Base-by-base conservation (phyloP, 1,284 basidiomycete genomes). In the Hemileia vastatrix region DNA sequence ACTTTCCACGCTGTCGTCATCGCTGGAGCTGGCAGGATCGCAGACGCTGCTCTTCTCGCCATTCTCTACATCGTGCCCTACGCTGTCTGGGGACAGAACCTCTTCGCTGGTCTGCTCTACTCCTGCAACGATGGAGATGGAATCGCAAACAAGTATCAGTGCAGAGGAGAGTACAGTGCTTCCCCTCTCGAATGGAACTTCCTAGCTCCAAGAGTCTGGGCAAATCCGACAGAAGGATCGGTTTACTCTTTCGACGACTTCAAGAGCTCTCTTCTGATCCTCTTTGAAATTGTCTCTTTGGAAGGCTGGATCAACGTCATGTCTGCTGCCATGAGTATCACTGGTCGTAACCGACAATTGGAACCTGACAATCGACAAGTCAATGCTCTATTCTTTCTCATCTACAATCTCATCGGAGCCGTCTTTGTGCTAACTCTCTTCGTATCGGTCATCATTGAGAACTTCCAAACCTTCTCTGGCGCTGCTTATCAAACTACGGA, bases 281-380 rank as follows among this genome's bases (percentile, higher is more conserved):
- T 97, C 2, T 97, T 97, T 72, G 94, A 98, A 77, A 94, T 95
- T 71, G 89, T 96, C 36, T 94, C 90, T 0, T 79, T 96, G 52
- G 78, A 96, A 77, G 93, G 93, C 2, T 97, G 93, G 94, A 84
- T 88, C 36, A 88, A 94, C 73, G 93, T 93, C 58, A 88, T 96
- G 87, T 78, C 78, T 21, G 81, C 85, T 6, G 87, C 86, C 1
- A 89, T 89, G 77, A 84, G 84, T 67, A 87, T 96, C 63, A 85
- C 82, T 0, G 89, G 87, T 0, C 69, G 67, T n/a, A 82, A 83
- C 33, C 74, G 77, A 56, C 90, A 94, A 72, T 87, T 88, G 1
- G 77, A 83, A 66, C 81, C 78, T 40, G 87, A 91, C 67, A 81
- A 80, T 1, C 81, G 84, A 0, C 86, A 89, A 68, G 83, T 80